phyloP scores from a whole-genome alignment of 1,284 basidiomycete genomes.

The Leccinum glutinopallens region DNA sequence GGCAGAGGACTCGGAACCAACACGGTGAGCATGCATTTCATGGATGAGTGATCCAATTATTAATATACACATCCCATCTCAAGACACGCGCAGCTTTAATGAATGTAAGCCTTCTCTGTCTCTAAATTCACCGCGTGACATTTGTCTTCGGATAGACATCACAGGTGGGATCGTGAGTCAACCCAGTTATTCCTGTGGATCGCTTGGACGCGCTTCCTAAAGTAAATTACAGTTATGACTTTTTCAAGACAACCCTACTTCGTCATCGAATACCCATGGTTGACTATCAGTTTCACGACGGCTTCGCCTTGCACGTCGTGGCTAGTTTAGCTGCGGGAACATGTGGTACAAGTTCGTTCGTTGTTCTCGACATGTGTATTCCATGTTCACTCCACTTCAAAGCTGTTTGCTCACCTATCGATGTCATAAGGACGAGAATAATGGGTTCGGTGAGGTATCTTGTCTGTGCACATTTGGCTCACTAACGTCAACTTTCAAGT shows the following conservation, averaged over 20 bases:
- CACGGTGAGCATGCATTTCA: constrained; percentile 48
- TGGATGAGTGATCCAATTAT: constrained; percentile 1
- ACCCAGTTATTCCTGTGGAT: constrained; percentile 5
- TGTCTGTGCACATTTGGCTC: background rate
- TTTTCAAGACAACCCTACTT: constrained; percentile 75
- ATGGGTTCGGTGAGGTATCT: constrained; percentile 66
- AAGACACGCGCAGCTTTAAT: constrained; percentile 80
- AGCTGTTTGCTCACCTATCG: constrained; percentile 89
- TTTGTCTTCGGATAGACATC: constrained; percentile 51
- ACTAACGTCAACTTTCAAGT: constrained; percentile 38
- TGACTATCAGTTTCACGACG: constrained; percentile 72
- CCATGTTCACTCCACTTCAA: constrained; percentile 15
- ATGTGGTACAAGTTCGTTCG: constrained; percentile 82
- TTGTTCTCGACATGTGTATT: constrained; percentile 17
- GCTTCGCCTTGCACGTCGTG: constrained; percentile 62
- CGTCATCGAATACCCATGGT: constrained; percentile 54
- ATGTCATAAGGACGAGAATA: constrained; percentile 80
- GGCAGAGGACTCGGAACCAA: constrained; percentile 82
- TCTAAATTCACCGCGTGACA: constrained; percentile 12
- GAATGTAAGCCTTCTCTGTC: constrained; percentile 60
- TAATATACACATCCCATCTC: constrained; percentile 5
- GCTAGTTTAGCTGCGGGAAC: constrained; percentile 76
- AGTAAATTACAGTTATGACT: constrained; percentile 69
- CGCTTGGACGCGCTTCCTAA: constrained; percentile 9
- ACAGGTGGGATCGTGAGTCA: constrained; percentile 85